These are phyloP conservation scores for Saturnispora zaruensis DNA, from an alignment of 805 yeast species.

Conservation along the genomic window DNA sequence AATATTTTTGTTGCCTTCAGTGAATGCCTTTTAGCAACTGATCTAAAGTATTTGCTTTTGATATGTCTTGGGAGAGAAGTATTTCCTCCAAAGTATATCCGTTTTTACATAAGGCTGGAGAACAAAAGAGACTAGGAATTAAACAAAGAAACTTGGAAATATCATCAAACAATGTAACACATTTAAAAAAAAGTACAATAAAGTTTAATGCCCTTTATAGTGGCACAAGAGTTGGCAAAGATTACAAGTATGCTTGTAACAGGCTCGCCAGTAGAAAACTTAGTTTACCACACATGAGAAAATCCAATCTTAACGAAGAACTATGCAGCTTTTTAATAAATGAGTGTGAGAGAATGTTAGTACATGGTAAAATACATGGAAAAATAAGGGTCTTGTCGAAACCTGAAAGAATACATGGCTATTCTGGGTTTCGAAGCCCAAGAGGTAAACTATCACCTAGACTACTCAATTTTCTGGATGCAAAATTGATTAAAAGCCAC, in stretches of 20 bases:
- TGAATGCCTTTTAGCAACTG: not conserved
- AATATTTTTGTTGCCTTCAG: not conserved
- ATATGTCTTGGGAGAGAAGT: not conserved
- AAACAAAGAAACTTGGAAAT: too few species aligned
- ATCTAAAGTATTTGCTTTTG: not conserved
- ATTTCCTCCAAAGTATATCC: not conserved
- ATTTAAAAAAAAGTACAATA: too few species aligned
- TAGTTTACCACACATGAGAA: too few species aligned
- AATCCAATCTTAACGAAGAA: not conserved
- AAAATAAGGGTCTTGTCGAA: not conserved
- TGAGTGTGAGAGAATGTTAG: not conserved
- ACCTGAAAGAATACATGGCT: slow-evolving; percentile 5
- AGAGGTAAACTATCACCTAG: slow-evolving; percentile 1
- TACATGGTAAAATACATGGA: not conserved
- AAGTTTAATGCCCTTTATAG: not conserved
- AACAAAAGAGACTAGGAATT: not conserved
- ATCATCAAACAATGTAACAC: not conserved
- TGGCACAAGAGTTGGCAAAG: not conserved
- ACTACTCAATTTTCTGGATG: not conserved
- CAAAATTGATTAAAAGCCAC: not conserved
- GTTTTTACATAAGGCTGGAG: not conserved
- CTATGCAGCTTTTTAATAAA: not conserved
- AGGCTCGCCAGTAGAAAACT: not conserved
- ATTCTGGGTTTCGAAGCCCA: not conserved
- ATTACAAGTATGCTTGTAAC: too few species aligned